Base-by-base conservation (phyloP, 495 filamentous ascomycete genomes). In the Aspergillus conjunctus region DNA sequence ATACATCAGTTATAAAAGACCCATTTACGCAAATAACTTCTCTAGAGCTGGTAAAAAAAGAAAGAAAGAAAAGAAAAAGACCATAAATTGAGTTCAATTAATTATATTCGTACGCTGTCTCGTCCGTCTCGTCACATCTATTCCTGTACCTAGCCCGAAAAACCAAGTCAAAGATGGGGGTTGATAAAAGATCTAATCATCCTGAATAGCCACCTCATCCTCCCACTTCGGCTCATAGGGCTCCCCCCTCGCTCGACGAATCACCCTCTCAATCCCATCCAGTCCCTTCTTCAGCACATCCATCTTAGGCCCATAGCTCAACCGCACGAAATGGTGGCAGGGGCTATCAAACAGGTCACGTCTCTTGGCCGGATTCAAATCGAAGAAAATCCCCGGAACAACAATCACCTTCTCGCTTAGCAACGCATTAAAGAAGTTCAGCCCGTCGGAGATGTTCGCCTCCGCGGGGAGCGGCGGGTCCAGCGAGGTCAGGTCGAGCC, bases 391-490 rank as follows among this genome's bases (percentile, higher is more conserved):
- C 48, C 93, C 93, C 0, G 93, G 92, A 0, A 97, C 93, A 3
- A 97, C 92, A 65, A 97, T 96, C 59, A 94, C 90, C 80, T 93
- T 94, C 81, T 96, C 91, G 64, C 88, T 83, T 41, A 98, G 74
- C 65, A 94, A 93, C 30, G 91, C 91, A 71, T 93, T 88, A 84
- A 98, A 97, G 83, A 98, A 98, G 73, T 95, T 97, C 68, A 98
- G 75, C 2, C 93, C 93, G 71, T 97, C 93, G 55, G 87, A 87
- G 72, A 98, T 94, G 59, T 83, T 86, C 18, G 84, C 85, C 1
- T 61, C 74, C 46, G 51, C 43, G 4, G 74, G 71, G 51, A 78
- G 72, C 4, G 73, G 73, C 8, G 77, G 75, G 37, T 75, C 72
- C 46, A 82, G 61, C 2, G 71, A 72, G 30, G 77, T 82, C 69